Evolutionary conservation across 2,329 filamentous ascomycete species (phyloP), one percentile per base, ranked within the genome.

Genomic region (Neophaeococcomyces mojaviensis): DNA sequence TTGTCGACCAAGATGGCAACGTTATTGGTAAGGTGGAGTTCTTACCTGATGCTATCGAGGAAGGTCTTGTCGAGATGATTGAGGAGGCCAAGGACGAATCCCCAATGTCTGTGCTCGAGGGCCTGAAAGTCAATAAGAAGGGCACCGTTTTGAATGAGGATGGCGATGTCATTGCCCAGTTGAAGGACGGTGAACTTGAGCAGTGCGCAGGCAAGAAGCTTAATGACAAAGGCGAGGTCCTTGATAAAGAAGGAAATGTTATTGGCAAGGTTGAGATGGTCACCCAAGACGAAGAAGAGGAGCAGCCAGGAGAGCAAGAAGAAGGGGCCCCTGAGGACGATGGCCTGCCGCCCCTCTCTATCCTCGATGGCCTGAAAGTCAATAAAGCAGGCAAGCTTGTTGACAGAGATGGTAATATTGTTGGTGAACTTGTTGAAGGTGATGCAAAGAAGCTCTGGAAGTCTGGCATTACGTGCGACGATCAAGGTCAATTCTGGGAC

Each of bases 401-500:
- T 39, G 65, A 70, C 32, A 53, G 55, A 1, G 59, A 66, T 8
- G 69, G 71, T 31, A 73, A 70, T 36, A 66, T 72, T 1, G 60
- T 74, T 36, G 81, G 81, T 34, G 74, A 82, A 43, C 62, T 82
- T 10, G 63, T 72, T 12, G 77, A 81, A 51, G 82, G 79, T 51
- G 76, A 81, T 15, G 73, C 80, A 48, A 81, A 81, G 66, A 82
- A 81, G 62, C 68, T 80, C 54, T 57, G 64, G 38, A 64, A 64
- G 38, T 51, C 63, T 16, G 67, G 66, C 8, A 58, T 54, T 16
- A 54, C 57, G 13, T 61, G 66, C 19, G 81, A 83, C 53, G 73
- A 72, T 49, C 70, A 81, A 62, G 79, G 79, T 16, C 79, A 82
- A 56, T 77, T 83, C 46, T 70, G 81, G 58, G 79, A 81, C 59